These are phyloP conservation scores for Torulaspora franciscae DNA, from an alignment of 805 yeast genomes.

Conservation along the genomic window DNA sequence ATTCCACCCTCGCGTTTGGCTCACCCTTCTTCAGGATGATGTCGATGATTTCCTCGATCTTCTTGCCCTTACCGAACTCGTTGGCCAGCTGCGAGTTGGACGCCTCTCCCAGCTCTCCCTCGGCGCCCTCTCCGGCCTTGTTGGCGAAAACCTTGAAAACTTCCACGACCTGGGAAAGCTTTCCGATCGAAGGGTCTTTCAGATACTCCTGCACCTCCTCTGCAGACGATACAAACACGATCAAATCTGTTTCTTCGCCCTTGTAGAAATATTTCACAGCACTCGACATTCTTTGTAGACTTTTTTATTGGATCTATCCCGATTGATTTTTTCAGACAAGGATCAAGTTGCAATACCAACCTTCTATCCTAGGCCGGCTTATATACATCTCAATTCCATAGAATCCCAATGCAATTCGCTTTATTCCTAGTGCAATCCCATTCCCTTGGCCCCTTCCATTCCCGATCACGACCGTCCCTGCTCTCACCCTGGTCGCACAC, in stretches of 20 bases:
- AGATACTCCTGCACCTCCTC: conserved; percentile 41
- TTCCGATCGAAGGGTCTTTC: conserved; percentile 42
- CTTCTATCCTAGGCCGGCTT: no score
- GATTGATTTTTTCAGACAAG: no score
- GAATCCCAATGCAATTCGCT: no score
- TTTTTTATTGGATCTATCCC: no score
- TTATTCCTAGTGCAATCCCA: no score
- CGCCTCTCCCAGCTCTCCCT: conserved; percentile 69
- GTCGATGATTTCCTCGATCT: conserved; percentile 53
- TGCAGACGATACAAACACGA: conserved; percentile 56
- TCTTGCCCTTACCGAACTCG: conserved; percentile 59
- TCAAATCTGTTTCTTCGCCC: conserved; percentile 60
- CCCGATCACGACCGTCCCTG: no score
- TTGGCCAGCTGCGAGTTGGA: conserved; percentile 56
- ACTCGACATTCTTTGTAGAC: no score
- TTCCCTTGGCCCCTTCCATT: no score
- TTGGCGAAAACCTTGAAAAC: conserved; percentile 61
- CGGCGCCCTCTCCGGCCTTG: conserved; percentile 58
- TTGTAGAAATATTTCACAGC: conserved; percentile 56
- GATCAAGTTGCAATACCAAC: no score
- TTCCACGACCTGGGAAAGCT: conserved; percentile 53
- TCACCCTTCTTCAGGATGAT: conserved; percentile 57
- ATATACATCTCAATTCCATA: no score
- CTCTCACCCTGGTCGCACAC: no score
- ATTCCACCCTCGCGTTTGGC: conserved; percentile 38